Percentiles rank a stretch among this genome's conserved stretches.
These are phyloP conservation scores for Aspergillus nomiae DNA, from an alignment of 2,329 filamentous ascomycete genomes.

Conservation along the genomic window DNA sequence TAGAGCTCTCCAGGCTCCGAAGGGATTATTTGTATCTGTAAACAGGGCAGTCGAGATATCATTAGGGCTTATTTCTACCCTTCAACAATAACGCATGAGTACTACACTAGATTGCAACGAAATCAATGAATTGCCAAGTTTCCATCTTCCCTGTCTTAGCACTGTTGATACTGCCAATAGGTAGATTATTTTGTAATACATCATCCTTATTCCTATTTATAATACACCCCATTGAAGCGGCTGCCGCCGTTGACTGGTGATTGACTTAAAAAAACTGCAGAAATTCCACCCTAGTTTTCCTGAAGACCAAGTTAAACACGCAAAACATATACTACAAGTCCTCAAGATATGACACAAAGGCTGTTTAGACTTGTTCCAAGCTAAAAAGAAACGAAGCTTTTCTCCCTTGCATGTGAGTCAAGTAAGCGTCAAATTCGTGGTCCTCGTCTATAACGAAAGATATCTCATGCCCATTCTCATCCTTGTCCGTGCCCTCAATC, in stretches of 20 bases:
- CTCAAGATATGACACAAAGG: not conserved
- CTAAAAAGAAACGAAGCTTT: slow-evolving; percentile 57
- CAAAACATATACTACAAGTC: not conserved
- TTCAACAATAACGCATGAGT: not conserved
- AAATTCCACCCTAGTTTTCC: not conserved
- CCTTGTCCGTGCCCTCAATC: slow-evolving; percentile 68
- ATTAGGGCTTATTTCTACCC: not conserved
- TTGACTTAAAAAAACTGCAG: not conserved
- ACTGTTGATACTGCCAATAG: not conserved
- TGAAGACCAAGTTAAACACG: not conserved
- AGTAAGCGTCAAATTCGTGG: slow-evolving; percentile 70
- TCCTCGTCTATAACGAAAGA: slow-evolving; percentile 68
- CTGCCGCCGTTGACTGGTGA: not conserved
- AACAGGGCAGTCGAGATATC: not conserved
- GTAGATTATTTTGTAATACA: not conserved
- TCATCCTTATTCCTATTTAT: not conserved
- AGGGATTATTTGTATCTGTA: not conserved
- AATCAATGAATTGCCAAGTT: not conserved
- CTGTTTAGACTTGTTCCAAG: slow-evolving; percentile 30
- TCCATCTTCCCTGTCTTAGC: not conserved
- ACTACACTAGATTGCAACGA: not conserved
- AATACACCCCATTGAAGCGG: not conserved
- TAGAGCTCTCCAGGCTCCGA: not conserved
- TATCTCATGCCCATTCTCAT: slow-evolving; percentile 62
- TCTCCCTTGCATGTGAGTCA: slow-evolving; percentile 62